Conservation (phyloP, 225 moss, liverwort and hornwort genomes). For the Neckera pumila region DNA sequence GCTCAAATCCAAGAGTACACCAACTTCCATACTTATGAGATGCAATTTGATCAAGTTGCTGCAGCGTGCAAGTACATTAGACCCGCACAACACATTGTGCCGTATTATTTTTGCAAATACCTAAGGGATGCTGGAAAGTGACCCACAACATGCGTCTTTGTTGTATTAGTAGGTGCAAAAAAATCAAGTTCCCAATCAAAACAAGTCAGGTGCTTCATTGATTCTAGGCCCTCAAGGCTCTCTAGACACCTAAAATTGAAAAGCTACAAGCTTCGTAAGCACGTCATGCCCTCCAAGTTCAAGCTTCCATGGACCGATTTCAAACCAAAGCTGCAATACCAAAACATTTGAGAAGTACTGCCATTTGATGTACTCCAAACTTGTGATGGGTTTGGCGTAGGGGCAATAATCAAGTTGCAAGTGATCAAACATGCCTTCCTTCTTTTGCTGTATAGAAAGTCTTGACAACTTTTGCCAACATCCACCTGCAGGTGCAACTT, state of each 20-base stretch:
- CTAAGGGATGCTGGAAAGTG: background rate
- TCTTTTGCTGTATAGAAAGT: too few relatives aligned
- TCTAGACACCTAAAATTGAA: rapidly evolving
- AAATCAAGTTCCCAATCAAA: rapidly evolving
- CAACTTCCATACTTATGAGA: rapidly evolving
- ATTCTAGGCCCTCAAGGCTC: background rate
- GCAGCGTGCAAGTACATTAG: background rate
- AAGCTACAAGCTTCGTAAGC: background rate
- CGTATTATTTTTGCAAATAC: rapidly evolving
- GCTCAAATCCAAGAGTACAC: background rate
- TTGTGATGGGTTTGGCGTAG: too few relatives aligned
- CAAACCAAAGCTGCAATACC: background rate
- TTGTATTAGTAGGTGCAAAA: rapidly evolving
- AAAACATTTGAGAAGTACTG: background rate
- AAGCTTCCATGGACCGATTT: rapidly evolving
- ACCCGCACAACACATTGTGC: background rate
- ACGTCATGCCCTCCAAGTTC: background rate
- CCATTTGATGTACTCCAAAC: background rate
- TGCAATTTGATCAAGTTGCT: background rate
- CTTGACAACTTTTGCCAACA: background rate
- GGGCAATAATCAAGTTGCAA: too few relatives aligned
- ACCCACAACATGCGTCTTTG: rapidly evolving
- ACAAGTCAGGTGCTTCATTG: background rate
- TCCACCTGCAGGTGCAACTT: background rate
- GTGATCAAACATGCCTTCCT: too few relatives aligned